These are phyloP conservation scores for Odontarrhena argentea DNA, from an alignment of 345 rosid species.

Conservation along the genomic window DNA sequence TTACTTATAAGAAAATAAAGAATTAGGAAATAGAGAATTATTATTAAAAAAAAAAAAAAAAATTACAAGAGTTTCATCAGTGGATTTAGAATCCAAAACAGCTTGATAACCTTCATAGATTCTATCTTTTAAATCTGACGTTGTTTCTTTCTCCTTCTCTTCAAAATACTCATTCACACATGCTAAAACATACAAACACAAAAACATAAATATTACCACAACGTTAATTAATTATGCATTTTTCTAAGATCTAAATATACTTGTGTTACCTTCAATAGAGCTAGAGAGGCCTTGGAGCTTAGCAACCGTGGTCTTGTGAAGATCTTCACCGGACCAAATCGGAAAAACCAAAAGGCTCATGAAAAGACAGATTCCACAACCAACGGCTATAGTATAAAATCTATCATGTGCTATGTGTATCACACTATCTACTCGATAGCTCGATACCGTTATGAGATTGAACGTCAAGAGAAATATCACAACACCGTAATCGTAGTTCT, in stretches of 20 bases:
- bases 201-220: neutral
- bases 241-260: neutral
- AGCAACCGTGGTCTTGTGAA: constrained; percentile 64
- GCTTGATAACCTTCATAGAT: constrained; percentile 71
- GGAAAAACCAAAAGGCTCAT: constrained; percentile 75
- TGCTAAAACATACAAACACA: constrained; percentile 45
- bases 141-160: constrained; percentile 43
- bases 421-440: constrained; percentile 66
- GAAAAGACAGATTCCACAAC: constrained; percentile 78
- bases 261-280: constrained; percentile 63
- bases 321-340: constrained; percentile 87
- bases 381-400: constrained; percentile 66
- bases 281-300: constrained; percentile 79
- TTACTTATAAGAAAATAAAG: neutral
- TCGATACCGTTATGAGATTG: constrained; percentile 77
- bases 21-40: neutral
- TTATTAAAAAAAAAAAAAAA: neutral
- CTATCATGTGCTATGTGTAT: constrained; percentile 67
- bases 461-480: constrained; percentile 87
- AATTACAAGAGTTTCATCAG: constrained; percentile 72
- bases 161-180: constrained; percentile 72
- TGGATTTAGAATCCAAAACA: constrained; percentile 77
- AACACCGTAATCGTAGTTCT: constrained; percentile 85
- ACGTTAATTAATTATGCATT: neutral
- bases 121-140: constrained; percentile 51